These are phyloP conservation scores for Botrytis fabae DNA, from an alignment of 2,329 filamentous ascomycete species.

Conservation along the genomic window DNA sequence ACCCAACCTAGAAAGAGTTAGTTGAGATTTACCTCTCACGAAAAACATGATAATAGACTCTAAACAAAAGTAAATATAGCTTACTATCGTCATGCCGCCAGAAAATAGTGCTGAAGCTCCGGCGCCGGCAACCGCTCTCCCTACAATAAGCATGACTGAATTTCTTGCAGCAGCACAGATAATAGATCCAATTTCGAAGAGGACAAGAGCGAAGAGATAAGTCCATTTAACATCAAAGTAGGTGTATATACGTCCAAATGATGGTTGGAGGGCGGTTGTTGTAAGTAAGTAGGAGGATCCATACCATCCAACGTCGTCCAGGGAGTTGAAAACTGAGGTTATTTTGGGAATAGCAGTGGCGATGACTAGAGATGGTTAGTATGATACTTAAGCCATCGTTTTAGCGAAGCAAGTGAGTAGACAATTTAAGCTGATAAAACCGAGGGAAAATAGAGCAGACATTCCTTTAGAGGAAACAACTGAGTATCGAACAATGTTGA, in stretches of 20 bases:
- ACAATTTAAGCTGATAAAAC: background rate
- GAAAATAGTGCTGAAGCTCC: constrained; percentile 41
- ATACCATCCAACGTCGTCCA: constrained; percentile 45
- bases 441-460: background rate
- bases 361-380: constrained; percentile 19
- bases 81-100: constrained; percentile 33
- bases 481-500: background rate
- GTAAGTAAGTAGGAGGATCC: constrained; percentile 44
- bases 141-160: constrained; percentile 42
- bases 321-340: constrained; percentile 43
- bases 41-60: background rate
- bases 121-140: constrained; percentile 42
- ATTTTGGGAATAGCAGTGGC: constrained; percentile 48
- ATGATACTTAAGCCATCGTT: background rate
- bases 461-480: background rate
- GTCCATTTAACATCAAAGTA: constrained; percentile 42
- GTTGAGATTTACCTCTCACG: constrained; percentile 28
- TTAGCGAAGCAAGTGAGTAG: background rate
- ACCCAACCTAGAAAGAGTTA: constrained; percentile 40
- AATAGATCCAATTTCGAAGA: constrained; percentile 43
- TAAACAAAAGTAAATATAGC: background rate
- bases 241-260: constrained; percentile 42
- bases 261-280: constrained; percentile 41
- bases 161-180: constrained; percentile 42
- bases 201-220: constrained; percentile 38